These are phyloP conservation scores for Pseudonitzschia pungens DNA, from an alignment of 108 stramenopile genomes.

Conservation along the genomic window DNA sequence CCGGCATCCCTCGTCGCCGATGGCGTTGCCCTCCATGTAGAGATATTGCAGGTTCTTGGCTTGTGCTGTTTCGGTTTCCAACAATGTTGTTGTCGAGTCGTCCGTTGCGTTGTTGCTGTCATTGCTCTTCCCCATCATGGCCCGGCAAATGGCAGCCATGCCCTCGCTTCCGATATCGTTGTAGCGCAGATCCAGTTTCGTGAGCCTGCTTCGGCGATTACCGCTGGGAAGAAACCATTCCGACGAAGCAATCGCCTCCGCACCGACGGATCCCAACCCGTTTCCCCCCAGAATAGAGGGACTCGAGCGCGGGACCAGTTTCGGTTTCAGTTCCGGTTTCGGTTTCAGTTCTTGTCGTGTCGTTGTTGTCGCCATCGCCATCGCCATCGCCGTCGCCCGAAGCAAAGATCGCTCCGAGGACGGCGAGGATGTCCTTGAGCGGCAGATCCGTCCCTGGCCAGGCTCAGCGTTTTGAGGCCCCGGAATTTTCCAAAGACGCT, in stretches of 20 bases:
- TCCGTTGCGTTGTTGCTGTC: neutral
- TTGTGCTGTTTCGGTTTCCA: constrained; percentile 4
- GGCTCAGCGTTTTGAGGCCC: constrained; percentile 22
- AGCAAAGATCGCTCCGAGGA: neutral
- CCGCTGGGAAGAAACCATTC: neutral
- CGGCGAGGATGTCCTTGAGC: constrained; percentile 7
- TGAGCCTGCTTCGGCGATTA: neutral
- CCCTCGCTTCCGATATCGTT: constrained; percentile 30
- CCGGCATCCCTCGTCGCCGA: constrained; percentile 23
- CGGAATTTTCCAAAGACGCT: constrained; percentile 13
- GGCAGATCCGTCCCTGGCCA: constrained; percentile 40
- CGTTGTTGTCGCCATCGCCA: no score
- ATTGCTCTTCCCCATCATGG: neutral
- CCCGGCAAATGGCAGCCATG: constrained; percentile 2
- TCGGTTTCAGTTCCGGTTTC: no score
- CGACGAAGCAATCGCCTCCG: constrained; percentile 10
- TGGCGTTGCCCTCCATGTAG: constrained; percentile 24
- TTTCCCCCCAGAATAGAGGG: constrained; percentile 30
- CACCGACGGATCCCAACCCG: constrained; percentile 14
- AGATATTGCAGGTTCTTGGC: constrained; percentile 10
- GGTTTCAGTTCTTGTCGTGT: no score
- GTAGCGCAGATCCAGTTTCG: constrained; percentile 30
- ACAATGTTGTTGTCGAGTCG: neutral
- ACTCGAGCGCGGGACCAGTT: constrained; percentile 13
- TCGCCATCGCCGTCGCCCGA: no score